A percentile compares a stretch with the other conserved stretches of the same genome.
These are phyloP conservation scores for Salix suchowensis DNA, from an alignment of 345 rosid species.

Conservation along the genomic window DNA sequence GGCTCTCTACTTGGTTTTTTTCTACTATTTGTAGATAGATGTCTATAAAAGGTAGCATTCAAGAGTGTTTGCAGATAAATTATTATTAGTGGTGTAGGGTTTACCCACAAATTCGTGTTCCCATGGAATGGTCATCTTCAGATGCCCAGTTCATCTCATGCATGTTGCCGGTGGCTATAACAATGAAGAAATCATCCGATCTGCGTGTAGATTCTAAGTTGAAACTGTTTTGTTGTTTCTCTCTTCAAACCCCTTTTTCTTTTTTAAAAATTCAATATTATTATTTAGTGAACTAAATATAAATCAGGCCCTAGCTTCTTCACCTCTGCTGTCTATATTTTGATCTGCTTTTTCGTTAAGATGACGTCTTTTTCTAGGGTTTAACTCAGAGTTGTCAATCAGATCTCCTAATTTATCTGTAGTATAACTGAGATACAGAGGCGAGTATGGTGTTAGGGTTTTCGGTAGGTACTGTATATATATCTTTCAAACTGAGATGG, in stretches of 20 bases:
- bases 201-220: not conserved
- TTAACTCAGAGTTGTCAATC: not conserved
- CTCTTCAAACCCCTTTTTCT: not conserved
- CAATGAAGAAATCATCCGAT: too few relatives aligned
- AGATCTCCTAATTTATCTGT: not conserved
- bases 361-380: not conserved
- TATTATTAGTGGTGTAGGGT: not conserved
- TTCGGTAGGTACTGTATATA: not conserved
- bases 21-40: not conserved
- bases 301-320: not conserved
- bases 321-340: fast-evolving
- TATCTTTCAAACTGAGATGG: too few relatives aligned
- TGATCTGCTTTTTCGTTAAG: not conserved
- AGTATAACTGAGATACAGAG: not conserved
- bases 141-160: too few relatives aligned
- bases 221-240: too few relatives aligned
- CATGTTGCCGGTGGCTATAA: too few relatives aligned
- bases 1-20: not conserved
- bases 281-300: not conserved
- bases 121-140: too few relatives aligned
- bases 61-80: not conserved
- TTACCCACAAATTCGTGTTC: not conserved
- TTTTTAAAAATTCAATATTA: not conserved
- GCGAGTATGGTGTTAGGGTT: not conserved
- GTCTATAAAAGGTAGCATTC: not conserved